Base-by-base conservation (phyloP, 371 early-diverging fungal genomes). In the Syncephalastrum racemosum region DNA sequence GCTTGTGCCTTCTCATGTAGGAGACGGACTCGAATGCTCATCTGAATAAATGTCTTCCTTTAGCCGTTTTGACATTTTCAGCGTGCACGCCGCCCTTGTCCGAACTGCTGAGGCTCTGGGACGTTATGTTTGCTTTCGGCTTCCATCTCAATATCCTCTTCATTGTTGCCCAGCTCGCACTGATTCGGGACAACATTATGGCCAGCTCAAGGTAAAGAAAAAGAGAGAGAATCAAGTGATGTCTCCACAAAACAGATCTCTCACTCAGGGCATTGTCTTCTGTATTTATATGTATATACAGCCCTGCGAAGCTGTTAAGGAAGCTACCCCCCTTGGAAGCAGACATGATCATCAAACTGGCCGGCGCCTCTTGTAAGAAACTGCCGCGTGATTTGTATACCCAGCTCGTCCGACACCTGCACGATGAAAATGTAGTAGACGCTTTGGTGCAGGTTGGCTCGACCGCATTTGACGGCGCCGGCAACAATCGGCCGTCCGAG, bases 1-100 rank as follows among this genome's bases (percentile, higher is more conserved):
- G 31, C 57, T 31, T n/a, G 31, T 45, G 46, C n/a, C n/a, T n/a
- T n/a, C n/a, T n/a, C n/a, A n/a, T n/a, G n/a, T n/a, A n/a, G n/a
- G n/a, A n/a, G 7, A 23, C 4, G 39, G 24, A 31, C 14, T n/a
- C 10, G 12, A 20, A 52, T 45, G 13, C 19, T 49, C 13, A 15
- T 15, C 3, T 24, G 27, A 25, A n/a, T 27, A 18, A n/a, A 46
- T 51, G 13, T 50, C 22, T 20, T 51, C 24, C 14, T 58, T 4
- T 54, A 93, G 93, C 92, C n/a, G 85, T 96, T 14, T 82, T 96
- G 83, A 95, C 98, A 2, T 85, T 97, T 47, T 89, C 85, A 47
- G 95, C 95, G 13, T 90, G 93, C 64, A 90, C 90, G 1, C 94
- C 91, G 0, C 96, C 98, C 40, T 68, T 96, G 53, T 76, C 83